Evolutionary conservation across 768 basidiomycete species (phyloP).

Genomic region (Hortiboletus campestris): DNA sequence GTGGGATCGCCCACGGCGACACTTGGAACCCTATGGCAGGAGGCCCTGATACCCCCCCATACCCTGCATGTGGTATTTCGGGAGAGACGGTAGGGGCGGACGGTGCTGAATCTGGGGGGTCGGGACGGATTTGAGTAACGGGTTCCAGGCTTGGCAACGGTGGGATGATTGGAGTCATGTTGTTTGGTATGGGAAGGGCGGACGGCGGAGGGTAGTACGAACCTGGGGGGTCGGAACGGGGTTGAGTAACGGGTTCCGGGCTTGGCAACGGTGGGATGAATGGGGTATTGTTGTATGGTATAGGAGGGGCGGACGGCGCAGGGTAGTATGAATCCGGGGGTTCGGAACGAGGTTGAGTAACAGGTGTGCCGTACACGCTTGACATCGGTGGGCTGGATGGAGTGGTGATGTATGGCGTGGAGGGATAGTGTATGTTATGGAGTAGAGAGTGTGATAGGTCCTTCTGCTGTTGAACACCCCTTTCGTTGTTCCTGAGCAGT

Average conservation of each 20-base stretch:
- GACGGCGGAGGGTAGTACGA: constrained; percentile 34
- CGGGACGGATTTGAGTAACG: too few relatives aligned
- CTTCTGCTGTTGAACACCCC: not conserved
- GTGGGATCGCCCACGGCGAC: constrained; percentile 29
- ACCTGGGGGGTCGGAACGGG: constrained; percentile 26
- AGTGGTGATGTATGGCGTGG: too few relatives aligned
- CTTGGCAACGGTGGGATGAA: too few relatives aligned
- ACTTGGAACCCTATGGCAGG: too few relatives aligned
- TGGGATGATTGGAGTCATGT: too few relatives aligned
- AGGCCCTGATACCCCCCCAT: too few relatives aligned
- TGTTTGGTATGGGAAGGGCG: constrained; percentile 30
- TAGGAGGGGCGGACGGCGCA: constrained; percentile 31
- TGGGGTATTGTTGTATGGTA: too few relatives aligned
- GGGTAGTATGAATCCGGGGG: constrained; percentile 34
- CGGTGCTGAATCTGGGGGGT: too few relatives aligned
- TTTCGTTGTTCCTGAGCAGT: not conserved
- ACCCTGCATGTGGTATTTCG: constrained; percentile 6
- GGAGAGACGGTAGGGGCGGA: too few relatives aligned
- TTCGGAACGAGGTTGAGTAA: constrained; percentile 20
- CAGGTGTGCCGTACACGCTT: constrained; percentile 25
- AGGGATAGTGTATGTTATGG: too few relatives aligned
- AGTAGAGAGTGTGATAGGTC: not conserved
- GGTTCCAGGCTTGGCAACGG: too few relatives aligned
- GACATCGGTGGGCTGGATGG: too few relatives aligned
- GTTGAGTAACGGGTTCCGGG: constrained; percentile 22